Conservation (phyloP, 352 stramenopile species). For the Detonula confervacea region DNA sequence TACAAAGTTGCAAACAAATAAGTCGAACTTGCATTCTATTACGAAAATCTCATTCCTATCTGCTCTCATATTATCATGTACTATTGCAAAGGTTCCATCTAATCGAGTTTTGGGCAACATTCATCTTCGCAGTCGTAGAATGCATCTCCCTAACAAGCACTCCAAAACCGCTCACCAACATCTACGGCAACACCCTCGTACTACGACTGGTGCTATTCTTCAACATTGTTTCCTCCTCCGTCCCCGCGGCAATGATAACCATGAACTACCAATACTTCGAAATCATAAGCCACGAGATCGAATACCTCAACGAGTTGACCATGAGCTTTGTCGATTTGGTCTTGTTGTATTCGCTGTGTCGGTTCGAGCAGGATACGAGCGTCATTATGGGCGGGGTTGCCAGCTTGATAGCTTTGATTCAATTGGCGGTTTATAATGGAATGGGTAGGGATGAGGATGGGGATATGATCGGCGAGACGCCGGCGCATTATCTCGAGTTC, state of each 20-base stretch:
- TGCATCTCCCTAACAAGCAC: conserved; percentile 43
- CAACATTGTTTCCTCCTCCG: conserved; percentile 49
- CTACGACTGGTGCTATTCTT: conserved; percentile 58
- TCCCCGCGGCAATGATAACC: conserved; percentile 53
- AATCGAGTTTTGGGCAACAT: conserved; percentile 58
- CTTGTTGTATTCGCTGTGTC: conserved; percentile 16
- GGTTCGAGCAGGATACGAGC: conserved; percentile 1
- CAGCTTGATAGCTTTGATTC: conserved; percentile 21
- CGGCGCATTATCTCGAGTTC: conserved; percentile 60
- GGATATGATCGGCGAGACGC: conserved; percentile 34
- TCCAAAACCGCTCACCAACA: conserved; percentile 44
- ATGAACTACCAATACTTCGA: conserved; percentile 51
- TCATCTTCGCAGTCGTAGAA: conserved; percentile 40
- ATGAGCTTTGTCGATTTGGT: conserved; percentile 54
- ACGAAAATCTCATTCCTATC: no score
- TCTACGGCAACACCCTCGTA: conserved; percentile 46
- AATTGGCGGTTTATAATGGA: conserved; percentile 52
- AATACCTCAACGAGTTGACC: conserved; percentile 63
- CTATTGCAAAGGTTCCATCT: conserved; percentile 44
- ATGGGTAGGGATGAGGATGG: conserved; percentile 27
- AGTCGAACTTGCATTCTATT: background rate
- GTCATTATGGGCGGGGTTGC: conserved; percentile 23
- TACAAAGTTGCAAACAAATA: no score
- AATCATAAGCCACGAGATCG: conserved; percentile 53
- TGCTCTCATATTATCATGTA: no score